phyloP scores from a whole-genome alignment of 805 yeast species.

The Millerozyma miso region DNA sequence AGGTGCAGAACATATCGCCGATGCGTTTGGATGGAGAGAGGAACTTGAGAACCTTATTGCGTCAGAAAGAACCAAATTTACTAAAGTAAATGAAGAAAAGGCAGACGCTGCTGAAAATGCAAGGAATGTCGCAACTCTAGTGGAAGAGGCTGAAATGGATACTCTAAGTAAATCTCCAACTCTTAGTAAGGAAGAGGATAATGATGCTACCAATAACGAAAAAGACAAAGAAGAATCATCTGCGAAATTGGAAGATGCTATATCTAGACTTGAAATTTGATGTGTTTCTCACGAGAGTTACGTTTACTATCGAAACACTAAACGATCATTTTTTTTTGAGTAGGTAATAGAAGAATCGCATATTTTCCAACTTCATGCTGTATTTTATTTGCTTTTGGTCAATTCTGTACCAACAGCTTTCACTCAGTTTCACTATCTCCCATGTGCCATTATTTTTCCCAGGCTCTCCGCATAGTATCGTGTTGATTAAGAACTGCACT shows the following conservation, averaged over 20 bases:
- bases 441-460: slow-evolving; percentile 48
- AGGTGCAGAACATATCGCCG: slow-evolving; percentile 52
- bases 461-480: slow-evolving; percentile 54
- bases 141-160: slow-evolving; percentile 4
- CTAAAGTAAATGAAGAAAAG: slow-evolving; percentile 4
- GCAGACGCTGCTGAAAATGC: slow-evolving; percentile 9
- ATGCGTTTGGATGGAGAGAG: slow-evolving; percentile 59
- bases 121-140: slow-evolving; percentile 3
- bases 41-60: slow-evolving; percentile 44
- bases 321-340: slow-evolving; percentile 48
- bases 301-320: background rate
- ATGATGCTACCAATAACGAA: slow-evolving; percentile 3
- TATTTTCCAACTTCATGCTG: slow-evolving; percentile 70
- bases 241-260: slow-evolving; percentile 6
- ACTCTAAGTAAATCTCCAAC: background rate
- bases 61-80: slow-evolving; percentile 4
- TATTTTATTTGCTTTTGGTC: slow-evolving; percentile 49
- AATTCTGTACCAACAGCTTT: slow-evolving; percentile 78
- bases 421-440: slow-evolving; percentile 62
- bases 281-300: background rate
- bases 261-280: slow-evolving; percentile 10
- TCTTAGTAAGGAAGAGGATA: slow-evolving; percentile 4
- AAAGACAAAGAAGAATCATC: slow-evolving; percentile 6
- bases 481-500: slow-evolving; percentile 74
- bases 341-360: slow-evolving; percentile 79